A percentile compares a stretch with the other conserved stretches of the same genome.
phyloP scores from a whole-genome alignment of 2,329 filamentous ascomycete genomes.

The Colletotrichum trifolii region DNA sequence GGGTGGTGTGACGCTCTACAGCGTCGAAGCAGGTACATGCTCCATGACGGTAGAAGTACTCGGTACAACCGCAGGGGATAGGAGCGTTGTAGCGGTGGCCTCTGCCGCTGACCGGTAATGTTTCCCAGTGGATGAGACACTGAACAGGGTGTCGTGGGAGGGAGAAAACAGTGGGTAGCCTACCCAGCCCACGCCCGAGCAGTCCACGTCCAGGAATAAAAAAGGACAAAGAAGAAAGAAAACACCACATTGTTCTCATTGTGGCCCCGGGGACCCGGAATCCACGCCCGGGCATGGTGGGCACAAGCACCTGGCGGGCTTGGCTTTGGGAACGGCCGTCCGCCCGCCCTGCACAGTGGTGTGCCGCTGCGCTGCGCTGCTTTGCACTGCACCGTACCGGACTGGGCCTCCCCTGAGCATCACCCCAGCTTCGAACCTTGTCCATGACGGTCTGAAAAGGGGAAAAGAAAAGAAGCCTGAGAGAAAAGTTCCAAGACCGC shows the following conservation, averaged over 20 bases:
- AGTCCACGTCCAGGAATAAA: not conserved
- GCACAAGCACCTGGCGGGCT: constrained; percentile 13
- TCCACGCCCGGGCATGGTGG: constrained; percentile 24
- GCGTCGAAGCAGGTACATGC: too few species aligned
- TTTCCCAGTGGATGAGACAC: constrained; percentile 30
- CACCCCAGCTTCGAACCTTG: not conserved
- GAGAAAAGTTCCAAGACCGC: constrained; percentile 29
- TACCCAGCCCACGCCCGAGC: too few species aligned
- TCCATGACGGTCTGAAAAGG: constrained; percentile 1
- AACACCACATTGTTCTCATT: constrained; percentile 10
- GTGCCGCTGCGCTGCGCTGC: too few species aligned
- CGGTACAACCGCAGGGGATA: not conserved
- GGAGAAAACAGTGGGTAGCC: not conserved
- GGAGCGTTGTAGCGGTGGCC: constrained; percentile 17
- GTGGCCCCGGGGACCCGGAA: constrained; percentile 24
- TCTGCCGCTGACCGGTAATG: constrained; percentile 17
- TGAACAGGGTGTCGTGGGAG: not conserved
- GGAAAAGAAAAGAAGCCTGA: constrained; percentile 2
- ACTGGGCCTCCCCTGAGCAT: constrained; percentile 2
- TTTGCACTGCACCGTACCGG: not conserved
- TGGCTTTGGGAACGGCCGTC: constrained; percentile 3
- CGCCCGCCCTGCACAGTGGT: not conserved
- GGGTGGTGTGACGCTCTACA: too few species aligned
- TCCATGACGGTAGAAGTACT: too few species aligned
- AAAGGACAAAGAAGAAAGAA: constrained; percentile 4